Evolutionary conservation across 495 filamentous ascomycete species (phyloP), one percentile per base, ranked within the genome.

Genomic region (Amphirosellinia nigrospora): DNA sequence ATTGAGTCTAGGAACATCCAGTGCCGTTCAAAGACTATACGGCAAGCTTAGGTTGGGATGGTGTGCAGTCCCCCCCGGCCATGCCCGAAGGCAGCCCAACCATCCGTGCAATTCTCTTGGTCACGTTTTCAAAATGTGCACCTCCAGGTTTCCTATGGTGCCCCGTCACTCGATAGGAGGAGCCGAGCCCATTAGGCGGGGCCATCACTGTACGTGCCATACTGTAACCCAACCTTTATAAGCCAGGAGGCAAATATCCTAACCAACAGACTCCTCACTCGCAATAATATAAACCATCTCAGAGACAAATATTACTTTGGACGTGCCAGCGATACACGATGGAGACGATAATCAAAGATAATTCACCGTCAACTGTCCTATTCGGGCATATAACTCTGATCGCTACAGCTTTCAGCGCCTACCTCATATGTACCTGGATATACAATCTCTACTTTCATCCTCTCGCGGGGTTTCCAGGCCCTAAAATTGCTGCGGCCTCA

Each of bases 401-500:
- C 19, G 28, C 30, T 32, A 36, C 30, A 4, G 53, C 30, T 36
- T 23, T 58, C 30, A 13, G 30, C 19, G 28, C n/a, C 28, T 58
- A 58, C 7, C 13, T 58, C 30, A n/a, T 58, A 7, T 21, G n/a
- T 9, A 58, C 28, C 34, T 58, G 55, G 55, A 21, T 58, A 36
- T 36, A 56, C 53, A 56, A 56, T n/a, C 0, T 56, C 13, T 56
- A 56, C 53, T 56, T 56, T 23, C 53, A 60, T 23, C 82, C 82
- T 6, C 61, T 82, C 32, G 71, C 79, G 43, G 70, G 72, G 26
- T 79, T 83, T 52, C 83, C 82, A 2, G 84, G 84, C 0, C 83
- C 83, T 2, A 82, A 78, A 59, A 64, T 86, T 46, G 85, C 82
- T n/a, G 82, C 83, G 15, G 58, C 78, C 8, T 83, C 81, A 1